Percentiles rank a stretch among this genome's conserved stretches.
These are phyloP conservation scores for Pezizomycotina sp. DNA, from an alignment of 2,329 filamentous ascomycete species.

Conservation along the genomic window DNA sequence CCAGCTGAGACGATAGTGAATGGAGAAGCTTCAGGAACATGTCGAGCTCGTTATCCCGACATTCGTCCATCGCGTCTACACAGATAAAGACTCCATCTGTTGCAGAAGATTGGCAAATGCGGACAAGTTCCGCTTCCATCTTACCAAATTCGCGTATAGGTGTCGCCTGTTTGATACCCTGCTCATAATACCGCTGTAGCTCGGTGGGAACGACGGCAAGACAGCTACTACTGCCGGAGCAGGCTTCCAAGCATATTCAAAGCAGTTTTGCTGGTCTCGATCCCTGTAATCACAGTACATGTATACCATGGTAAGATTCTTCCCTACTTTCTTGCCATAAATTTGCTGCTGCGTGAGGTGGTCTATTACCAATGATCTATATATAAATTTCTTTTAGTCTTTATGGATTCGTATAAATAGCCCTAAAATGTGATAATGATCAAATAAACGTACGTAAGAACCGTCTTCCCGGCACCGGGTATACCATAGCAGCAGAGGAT, in stretches of 20 bases:
- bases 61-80: constrained; percentile 7
- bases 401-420: too few relatives aligned
- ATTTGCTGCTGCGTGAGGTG: not conserved
- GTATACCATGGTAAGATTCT: too few relatives aligned
- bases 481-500: constrained; percentile 9
- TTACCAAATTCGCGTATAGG: constrained; percentile 3
- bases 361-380: constrained; percentile 6
- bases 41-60: constrained; percentile 1
- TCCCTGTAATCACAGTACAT: constrained; percentile 8
- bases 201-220: constrained; percentile 2
- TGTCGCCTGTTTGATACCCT: not conserved
- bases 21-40: constrained; percentile 2
- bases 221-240: constrained; percentile 2
- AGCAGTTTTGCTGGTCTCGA: constrained; percentile 2
- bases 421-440: too few relatives aligned
- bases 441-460: constrained; percentile 6
- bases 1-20: constrained; percentile 1
- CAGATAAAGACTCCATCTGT: constrained; percentile 6
- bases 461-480: constrained; percentile 7
- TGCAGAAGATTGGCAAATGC: constrained; percentile 1
- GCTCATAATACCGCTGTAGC: constrained; percentile 1
- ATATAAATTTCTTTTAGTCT: too few relatives aligned
- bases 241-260: constrained; percentile 4
- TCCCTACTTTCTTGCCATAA: too few relatives aligned
- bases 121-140: constrained; percentile 2